These are phyloP conservation scores for Calamus simplicifolius DNA, from an alignment of 176 grass and related monocot genomes.

Conservation along the genomic window DNA sequence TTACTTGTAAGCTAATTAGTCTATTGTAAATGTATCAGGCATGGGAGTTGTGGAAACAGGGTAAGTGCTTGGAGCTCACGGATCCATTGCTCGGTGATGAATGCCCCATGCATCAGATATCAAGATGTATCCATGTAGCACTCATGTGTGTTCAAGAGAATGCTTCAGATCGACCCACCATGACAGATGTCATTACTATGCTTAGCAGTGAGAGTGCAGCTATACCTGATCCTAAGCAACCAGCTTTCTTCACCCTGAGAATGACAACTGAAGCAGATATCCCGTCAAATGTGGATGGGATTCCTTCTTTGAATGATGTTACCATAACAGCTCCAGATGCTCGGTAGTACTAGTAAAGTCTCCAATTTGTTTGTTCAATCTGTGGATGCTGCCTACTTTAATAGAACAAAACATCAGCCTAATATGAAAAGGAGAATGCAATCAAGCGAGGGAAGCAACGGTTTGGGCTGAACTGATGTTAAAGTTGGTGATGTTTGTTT, in stretches of 20 bases:
- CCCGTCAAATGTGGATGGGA: neutral
- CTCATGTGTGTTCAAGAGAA: conserved; percentile 25
- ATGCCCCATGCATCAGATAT: neutral
- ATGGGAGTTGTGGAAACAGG: conserved; percentile 22
- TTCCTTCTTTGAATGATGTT: conserved; percentile 9
- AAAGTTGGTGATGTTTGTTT: too few relatives aligned
- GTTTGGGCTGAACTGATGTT: too few relatives aligned
- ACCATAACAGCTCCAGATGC: conserved; percentile 8
- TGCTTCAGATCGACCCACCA: conserved; percentile 20
- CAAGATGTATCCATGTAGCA: conserved; percentile 23
- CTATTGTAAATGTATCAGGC: neutral
- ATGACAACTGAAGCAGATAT: neutral
- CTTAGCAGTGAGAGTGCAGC: conserved; percentile 1
- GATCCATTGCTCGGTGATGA: neutral
- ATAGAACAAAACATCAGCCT: too few relatives aligned
- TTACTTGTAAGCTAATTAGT: neutral
- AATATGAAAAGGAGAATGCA: too few relatives aligned
- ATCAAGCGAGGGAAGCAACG: too few relatives aligned
- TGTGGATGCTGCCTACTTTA: too few relatives aligned
- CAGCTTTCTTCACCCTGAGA: conserved; percentile 21
- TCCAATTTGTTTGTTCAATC: too few relatives aligned
- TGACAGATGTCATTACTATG: conserved; percentile 18
- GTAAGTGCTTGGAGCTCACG: conserved; percentile 9
- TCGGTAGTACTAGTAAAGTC: too few relatives aligned
- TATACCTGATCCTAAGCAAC: conserved; percentile 20